Evolutionary conservation across 495 filamentous ascomycete genomes (phyloP).

Genomic region (Massariosphaeria phaeospora): DNA sequence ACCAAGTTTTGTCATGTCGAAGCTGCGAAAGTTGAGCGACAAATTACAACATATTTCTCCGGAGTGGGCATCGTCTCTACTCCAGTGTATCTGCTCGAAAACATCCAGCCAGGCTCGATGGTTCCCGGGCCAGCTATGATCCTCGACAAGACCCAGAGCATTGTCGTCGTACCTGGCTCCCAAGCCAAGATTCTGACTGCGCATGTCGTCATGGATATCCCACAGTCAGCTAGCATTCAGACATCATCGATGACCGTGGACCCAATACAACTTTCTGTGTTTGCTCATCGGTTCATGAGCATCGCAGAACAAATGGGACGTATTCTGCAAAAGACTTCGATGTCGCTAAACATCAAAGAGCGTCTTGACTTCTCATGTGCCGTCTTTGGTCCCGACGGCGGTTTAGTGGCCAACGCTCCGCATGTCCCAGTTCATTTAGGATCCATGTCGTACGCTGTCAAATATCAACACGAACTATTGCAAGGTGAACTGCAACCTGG

Average conservation of each 20-base stretch:
- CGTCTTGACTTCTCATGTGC: constrained; percentile 93
- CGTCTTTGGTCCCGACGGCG: constrained; percentile 80
- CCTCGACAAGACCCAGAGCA: constrained; percentile 90
- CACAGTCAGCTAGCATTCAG: constrained; percentile 47
- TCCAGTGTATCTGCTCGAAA: constrained; percentile 74
- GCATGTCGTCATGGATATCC: constrained; percentile 66
- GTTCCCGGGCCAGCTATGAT: constrained; percentile 81
- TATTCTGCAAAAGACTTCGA: constrained; percentile 78
- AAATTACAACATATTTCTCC: constrained; percentile 61
- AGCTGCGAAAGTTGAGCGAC: constrained; percentile 48
- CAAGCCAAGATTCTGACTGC: constrained; percentile 65
- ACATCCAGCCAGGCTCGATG: constrained; percentile 67
- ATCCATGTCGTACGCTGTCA: constrained; percentile 88
- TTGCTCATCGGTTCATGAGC: constrained; percentile 94
- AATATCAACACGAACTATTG: constrained; percentile 89
- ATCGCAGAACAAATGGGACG: constrained; percentile 97
- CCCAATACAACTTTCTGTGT: constrained; percentile 89
- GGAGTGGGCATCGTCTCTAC: constrained; percentile 70
- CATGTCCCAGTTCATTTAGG: constrained; percentile 90
- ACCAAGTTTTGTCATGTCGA: constrained; percentile 45
- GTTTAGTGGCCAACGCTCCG: constrained; percentile 87
- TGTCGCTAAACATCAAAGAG: constrained; percentile 73
- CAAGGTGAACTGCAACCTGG: constrained; percentile 77
- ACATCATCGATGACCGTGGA: constrained; percentile 53
- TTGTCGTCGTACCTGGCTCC: constrained; percentile 80